Evolutionary conservation across 2,329 filamentous ascomycete genomes (phyloP).

Genomic region (Colletotrichum higginsianum): DNA sequence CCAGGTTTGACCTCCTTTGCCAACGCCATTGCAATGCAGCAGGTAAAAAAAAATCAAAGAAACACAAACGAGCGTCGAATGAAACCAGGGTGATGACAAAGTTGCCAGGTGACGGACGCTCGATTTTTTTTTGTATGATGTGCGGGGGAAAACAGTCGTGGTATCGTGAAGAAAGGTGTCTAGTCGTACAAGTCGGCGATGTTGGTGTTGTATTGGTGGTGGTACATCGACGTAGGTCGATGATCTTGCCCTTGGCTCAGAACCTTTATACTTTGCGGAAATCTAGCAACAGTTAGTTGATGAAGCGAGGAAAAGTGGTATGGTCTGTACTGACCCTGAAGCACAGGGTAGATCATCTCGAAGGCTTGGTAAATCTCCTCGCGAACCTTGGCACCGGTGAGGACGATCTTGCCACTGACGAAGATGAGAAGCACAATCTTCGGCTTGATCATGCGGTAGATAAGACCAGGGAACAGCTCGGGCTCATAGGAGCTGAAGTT

Average conservation of each 20-base stretch:
- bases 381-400: conserved; percentile 96
- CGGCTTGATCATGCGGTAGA: conserved; percentile 99
- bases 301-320: not conserved
- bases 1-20: conserved; percentile 48
- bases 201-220: conserved; percentile 31
- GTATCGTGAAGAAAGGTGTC: conserved; percentile 60
- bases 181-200: conserved; percentile 57
- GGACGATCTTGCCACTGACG: conserved; percentile 97
- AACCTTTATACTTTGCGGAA: conserved; percentile 69
- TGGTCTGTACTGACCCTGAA: conserved; percentile 76
- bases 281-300: conserved; percentile 54
- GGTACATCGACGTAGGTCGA: conserved; percentile 39
- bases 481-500: conserved; percentile 99
- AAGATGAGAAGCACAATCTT: conserved; percentile 99
- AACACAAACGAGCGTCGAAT: conserved; percentile 39
- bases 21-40: conserved; percentile 74
- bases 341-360: conserved; percentile 96
- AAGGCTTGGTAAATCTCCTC: conserved; percentile 99
- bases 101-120: conserved; percentile 23
- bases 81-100: conserved; percentile 9
- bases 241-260: conserved; percentile 23
- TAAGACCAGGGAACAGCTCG: conserved; percentile 97
- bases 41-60: conserved; percentile 52
- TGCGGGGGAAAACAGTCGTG: conserved; percentile 57
- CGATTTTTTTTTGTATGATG: conserved; percentile 35